A percentile compares a stretch with the other conserved stretches of the same genome.
phyloP scores from a whole-genome alignment of 805 yeast genomes.

The Candida sphagnicola region DNA sequence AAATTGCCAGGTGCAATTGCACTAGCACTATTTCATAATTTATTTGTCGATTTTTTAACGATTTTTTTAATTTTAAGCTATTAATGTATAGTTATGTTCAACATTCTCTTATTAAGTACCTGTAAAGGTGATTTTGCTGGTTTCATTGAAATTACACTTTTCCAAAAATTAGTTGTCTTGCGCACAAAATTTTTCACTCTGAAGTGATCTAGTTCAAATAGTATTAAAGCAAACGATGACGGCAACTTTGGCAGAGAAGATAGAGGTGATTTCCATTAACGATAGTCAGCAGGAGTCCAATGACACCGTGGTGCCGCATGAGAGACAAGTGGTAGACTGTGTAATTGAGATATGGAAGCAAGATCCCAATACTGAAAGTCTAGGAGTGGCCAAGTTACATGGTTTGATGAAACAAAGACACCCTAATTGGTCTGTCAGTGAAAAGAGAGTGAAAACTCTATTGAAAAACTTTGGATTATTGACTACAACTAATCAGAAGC shows the following conservation, averaged over 20 bases:
- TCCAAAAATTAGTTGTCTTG: too few species aligned
- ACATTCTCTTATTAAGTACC: too few species aligned
- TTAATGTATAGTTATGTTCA: too few species aligned
- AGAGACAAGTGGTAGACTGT: slow-evolving; percentile 54
- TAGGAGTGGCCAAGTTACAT: slow-evolving; percentile 53
- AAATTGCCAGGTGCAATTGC: too few species aligned
- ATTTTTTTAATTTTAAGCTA: too few species aligned
- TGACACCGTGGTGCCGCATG: slow-evolving; percentile 46
- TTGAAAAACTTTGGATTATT: slow-evolving; percentile 56
- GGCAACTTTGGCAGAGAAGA: slow-evolving; percentile 13
- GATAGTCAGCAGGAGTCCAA: slow-evolving; percentile 19
- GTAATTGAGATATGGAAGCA: slow-evolving; percentile 66
- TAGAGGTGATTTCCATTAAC: slow-evolving; percentile 36
- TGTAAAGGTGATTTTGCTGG: too few species aligned
- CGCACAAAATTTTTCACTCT: slow-evolving; percentile 1
- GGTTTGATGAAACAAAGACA: slow-evolving; percentile 46
- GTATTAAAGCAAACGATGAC: background rate
- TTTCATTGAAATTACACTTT: too few species aligned
- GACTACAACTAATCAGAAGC: slow-evolving; percentile 25
- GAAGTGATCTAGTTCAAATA: background rate
- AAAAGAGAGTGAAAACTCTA: slow-evolving; percentile 49
- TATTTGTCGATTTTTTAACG: too few species aligned
- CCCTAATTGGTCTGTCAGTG: slow-evolving; percentile 61
- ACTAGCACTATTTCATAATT: too few species aligned
- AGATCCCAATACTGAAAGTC: slow-evolving; percentile 58